These are phyloP conservation scores for Malus asiatica DNA, from an alignment of 306 rosid species.

Conservation along the genomic window DNA sequence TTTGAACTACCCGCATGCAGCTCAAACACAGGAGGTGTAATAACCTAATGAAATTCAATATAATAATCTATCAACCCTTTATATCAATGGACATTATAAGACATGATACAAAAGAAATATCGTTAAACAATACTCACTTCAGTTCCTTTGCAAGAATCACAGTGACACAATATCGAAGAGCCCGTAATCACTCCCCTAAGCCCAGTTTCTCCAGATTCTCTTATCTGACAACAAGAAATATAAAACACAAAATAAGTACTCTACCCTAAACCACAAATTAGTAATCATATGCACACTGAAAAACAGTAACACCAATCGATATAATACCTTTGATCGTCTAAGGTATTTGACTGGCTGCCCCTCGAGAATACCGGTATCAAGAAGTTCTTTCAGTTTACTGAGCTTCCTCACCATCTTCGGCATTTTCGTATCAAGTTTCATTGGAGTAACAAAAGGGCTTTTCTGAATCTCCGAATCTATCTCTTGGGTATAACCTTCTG, in stretches of 20 bases:
- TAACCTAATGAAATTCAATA: conserved; percentile 43
- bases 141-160: conserved; percentile 52
- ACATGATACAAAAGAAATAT: not conserved
- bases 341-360: conserved; percentile 63
- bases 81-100: not conserved
- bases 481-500: not conserved
- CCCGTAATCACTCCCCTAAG: conserved; percentile 62
- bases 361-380: conserved; percentile 75
- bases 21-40: conserved; percentile 72
- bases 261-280: not conserved
- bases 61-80: not conserved
- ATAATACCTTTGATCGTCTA: conserved; percentile 62
- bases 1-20: conserved; percentile 82
- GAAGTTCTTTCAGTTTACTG: conserved; percentile 70
- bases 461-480: not conserved
- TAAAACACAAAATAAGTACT: not conserved
- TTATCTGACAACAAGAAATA: conserved; percentile 33
- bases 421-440: conserved; percentile 12
- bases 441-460: not conserved
- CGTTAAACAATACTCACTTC: conserved; percentile 39
- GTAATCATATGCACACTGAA: not conserved
- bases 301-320: not conserved
- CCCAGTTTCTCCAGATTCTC: conserved; percentile 42
- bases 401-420: conserved; percentile 39
- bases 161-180: conserved; percentile 52